These are phyloP conservation scores for Phylloporus rhodoxanthus DNA, from an alignment of 768 basidiomycete species.

Conservation along the genomic window DNA sequence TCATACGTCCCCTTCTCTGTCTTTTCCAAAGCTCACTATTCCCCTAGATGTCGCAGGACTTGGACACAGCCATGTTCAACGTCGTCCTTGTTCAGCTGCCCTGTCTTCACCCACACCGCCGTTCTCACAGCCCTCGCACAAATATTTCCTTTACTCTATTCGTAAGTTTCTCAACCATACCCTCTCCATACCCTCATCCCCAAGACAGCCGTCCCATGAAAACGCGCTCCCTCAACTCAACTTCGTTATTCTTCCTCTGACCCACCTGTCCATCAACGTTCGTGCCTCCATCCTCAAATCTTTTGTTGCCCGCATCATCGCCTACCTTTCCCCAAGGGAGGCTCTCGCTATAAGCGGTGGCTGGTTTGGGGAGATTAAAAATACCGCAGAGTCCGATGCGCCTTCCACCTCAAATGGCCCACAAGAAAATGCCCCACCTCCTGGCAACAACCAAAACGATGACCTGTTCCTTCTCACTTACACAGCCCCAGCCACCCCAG, in stretches of 20 bases:
- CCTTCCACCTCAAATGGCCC: not conserved
- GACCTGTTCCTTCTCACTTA: too few relatives aligned
- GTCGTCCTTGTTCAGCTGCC: too few relatives aligned
- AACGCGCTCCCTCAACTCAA: constrained; percentile 3
- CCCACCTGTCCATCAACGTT: constrained; percentile 49
- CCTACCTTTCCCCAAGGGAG: constrained; percentile 26
- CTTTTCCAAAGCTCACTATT: not conserved
- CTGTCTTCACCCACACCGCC: constrained; percentile 45
- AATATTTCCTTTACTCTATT: too few relatives aligned
- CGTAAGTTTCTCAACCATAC: too few relatives aligned
- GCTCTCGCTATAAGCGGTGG: constrained; percentile 26
- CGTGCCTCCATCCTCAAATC: constrained; percentile 27
- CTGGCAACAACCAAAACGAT: too few relatives aligned
- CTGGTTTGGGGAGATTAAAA: constrained; percentile 33
- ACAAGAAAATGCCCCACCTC: too few relatives aligned
- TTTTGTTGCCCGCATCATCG: constrained; percentile 15
- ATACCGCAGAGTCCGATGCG: constrained; percentile 13
- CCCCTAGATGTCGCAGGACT: constrained; percentile 49
- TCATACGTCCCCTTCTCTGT: constrained; percentile 37
- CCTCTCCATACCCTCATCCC: not conserved
- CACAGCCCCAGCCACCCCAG: too few relatives aligned
- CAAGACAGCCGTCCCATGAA: not conserved
- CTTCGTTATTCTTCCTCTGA: constrained; percentile 36
- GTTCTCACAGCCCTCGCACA: constrained; percentile 43
- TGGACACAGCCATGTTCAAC: constrained; percentile 15